Base-by-base conservation (phyloP, 176 grass and related monocot species). In the Phragmites australis region DNA sequence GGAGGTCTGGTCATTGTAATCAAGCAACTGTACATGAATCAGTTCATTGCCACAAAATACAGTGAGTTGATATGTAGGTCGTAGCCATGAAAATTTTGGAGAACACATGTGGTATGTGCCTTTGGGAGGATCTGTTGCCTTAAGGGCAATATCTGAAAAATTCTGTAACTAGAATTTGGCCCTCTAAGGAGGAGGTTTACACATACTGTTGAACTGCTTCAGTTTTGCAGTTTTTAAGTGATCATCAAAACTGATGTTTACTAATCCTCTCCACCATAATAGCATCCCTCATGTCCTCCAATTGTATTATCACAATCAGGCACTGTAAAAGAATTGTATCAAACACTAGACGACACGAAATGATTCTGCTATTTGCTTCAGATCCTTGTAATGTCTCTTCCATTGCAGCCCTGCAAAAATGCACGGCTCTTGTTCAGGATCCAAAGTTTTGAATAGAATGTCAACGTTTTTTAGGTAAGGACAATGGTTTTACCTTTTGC, bases 351-450 rank as follows among this genome's bases (percentile, higher is more conserved):
- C 76, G 11, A 95, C 88, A 0, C 86, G 96, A 77, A 99, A 99
- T 15, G 96, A 95, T 58, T 91, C 80, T 52, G 96, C 92, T 46
- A 99, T 99, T 73, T 91, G 71, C 71, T 95, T 95, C 53, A 99
- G 76, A 84, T 93, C 90, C 70, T 93, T 93, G 72, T 89, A 99
- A 51, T 99, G 66, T 41, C 90, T 98, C 90, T 98, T 99, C 92
- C 96, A 99, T 76, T 95, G 96, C 40, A 98, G 82, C 55, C 96
- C 96, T 97, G 77, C 58, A 86, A 45, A 60, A 42, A 29, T 46
- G 40, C 25, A 51, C 0, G 58, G 26, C 17, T 55, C 5, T 13
- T 79, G 5, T 15, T 85, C 34, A 85, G 12, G 23, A 68, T 57
- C 3, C 16, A 13, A 48, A 32, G 2, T 9, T 54, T 30, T 6